Percentiles rank a stretch among this genome's conserved stretches.
phyloP scores from a whole-genome alignment of 2,329 filamentous ascomycete species.

The Colletotrichum sansevieriae region DNA sequence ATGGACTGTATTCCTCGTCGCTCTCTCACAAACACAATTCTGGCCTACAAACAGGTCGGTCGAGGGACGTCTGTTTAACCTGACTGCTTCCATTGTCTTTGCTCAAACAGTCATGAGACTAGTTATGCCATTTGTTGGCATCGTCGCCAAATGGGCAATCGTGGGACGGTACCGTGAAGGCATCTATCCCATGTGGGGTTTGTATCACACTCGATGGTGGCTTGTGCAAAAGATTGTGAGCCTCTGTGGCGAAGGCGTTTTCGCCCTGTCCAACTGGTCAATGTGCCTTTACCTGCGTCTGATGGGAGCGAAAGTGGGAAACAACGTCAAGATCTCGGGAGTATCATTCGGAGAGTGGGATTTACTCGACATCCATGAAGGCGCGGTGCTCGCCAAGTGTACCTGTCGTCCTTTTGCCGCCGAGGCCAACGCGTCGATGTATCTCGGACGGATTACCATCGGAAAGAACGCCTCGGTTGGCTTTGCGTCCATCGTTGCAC shows the following conservation, averaged over 20 bases:
- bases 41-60: slow-evolving; percentile 56
- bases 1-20: slow-evolving; percentile 66
- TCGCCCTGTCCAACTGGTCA: slow-evolving; percentile 55
- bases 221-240: slow-evolving; percentile 66
- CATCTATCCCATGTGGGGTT: slow-evolving; percentile 70
- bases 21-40: slow-evolving; percentile 55
- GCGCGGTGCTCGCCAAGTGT: slow-evolving; percentile 61
- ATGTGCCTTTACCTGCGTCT: slow-evolving; percentile 62
- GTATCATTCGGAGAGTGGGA: slow-evolving; percentile 68
- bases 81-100: slow-evolving; percentile 59
- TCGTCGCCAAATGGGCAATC: slow-evolving; percentile 66
- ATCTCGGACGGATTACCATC: slow-evolving; percentile 64
- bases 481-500: slow-evolving; percentile 62
- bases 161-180: slow-evolving; percentile 67
- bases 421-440: slow-evolving; percentile 70
- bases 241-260: slow-evolving; percentile 62
- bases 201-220: slow-evolving; percentile 71
- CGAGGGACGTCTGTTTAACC: slow-evolving; percentile 61
- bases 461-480: slow-evolving; percentile 63
- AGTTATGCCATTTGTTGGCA: slow-evolving; percentile 60
- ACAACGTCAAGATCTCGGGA: slow-evolving; percentile 60
- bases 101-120: slow-evolving; percentile 55
- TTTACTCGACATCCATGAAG: slow-evolving; percentile 66
- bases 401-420: slow-evolving; percentile 64
- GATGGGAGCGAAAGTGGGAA: slow-evolving; percentile 66